A percentile compares a stretch with the other conserved stretches of the same genome.
Evolutionary conservation across 768 basidiomycete species (phyloP).

Genomic region (Tephrocybe sp.): DNA sequence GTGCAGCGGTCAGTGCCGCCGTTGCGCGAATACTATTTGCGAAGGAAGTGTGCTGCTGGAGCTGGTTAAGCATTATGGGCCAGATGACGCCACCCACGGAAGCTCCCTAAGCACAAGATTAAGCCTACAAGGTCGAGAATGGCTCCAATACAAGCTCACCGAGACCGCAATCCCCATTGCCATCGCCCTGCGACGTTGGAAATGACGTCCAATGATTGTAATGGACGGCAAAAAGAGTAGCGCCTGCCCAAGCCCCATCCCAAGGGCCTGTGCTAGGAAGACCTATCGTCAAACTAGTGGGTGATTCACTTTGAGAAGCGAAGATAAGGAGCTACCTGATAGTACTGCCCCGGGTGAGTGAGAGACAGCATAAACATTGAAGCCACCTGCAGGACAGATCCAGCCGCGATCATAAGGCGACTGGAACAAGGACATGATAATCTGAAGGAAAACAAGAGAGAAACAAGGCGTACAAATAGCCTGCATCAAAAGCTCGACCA

Average conservation of each 20-base stretch:
- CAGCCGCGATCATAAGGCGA: conserved; percentile 32
- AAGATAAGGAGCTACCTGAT: conserved; percentile 30
- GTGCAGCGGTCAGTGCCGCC: conserved; percentile 25
- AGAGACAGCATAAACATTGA: conserved; percentile 46
- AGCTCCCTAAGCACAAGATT: conserved; percentile 26
- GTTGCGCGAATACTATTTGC: conserved; percentile 34
- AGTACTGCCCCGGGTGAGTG: conserved; percentile 36
- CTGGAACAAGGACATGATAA: conserved; percentile 25
- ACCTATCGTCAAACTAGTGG: conserved; percentile 26
- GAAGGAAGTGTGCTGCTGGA: conserved; percentile 26
- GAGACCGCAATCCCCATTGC: conserved; percentile 38
- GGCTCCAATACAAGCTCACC: conserved; percentile 29
- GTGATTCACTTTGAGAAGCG: conserved; percentile 4
- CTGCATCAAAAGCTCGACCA: conserved; percentile 43
- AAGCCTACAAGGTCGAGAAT: background rate
- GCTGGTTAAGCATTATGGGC: conserved; percentile 45
- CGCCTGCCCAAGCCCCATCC: conserved; percentile 49
- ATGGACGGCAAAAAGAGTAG: conserved; percentile 50
- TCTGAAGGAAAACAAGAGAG: conserved; percentile 14
- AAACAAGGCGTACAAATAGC: conserved; percentile 39
- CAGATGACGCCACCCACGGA: conserved; percentile 52
- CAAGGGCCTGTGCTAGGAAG: conserved; percentile 55
- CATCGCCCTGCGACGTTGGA: conserved; percentile 34
- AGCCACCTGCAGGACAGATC: conserved; percentile 32
- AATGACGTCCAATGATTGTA: conserved; percentile 45